Conservation (phyloP, 176 grass and related monocot genomes). For the Hyparrhenia diplandra region DNA sequence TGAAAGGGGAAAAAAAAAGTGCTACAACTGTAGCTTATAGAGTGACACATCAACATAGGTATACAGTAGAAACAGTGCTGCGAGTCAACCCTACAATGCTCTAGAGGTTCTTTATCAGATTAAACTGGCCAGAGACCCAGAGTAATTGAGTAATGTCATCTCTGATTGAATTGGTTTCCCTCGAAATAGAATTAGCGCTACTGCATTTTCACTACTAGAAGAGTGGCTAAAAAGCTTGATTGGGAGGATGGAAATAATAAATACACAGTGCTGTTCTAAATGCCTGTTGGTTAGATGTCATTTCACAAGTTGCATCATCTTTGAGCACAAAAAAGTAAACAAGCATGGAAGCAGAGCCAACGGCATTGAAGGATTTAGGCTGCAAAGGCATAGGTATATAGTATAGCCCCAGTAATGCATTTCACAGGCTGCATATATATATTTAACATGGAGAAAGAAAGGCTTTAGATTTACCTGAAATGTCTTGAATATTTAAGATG, state of each 20-base stretch:
- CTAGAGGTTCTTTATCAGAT: conserved; percentile 22
- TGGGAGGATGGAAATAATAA: conserved; percentile 31
- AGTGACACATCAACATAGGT: not conserved
- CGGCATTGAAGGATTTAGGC: conserved; percentile 41
- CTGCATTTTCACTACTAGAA: not conserved
- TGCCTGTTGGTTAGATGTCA: conserved; percentile 45
- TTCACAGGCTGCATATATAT: conserved; percentile 21
- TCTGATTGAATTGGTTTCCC: not conserved
- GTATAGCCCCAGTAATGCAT: not conserved
- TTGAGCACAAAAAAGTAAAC: conserved; percentile 15
- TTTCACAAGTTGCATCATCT: conserved; percentile 41
- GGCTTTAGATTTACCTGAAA: conserved; percentile 43
- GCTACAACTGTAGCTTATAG: not conserved
- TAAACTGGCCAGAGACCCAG: conserved; percentile 28
- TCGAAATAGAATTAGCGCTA: not conserved
- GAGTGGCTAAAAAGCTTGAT: not conserved
- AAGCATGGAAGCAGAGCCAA: conserved; percentile 29
- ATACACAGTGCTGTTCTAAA: conserved; percentile 34
- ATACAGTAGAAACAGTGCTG: not conserved
- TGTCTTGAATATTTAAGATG: conserved; percentile 27
- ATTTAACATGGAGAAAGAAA: conserved; percentile 14
- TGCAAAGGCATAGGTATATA: not conserved
- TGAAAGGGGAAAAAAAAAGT: not conserved
- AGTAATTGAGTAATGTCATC: not conserved
- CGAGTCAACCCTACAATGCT: conserved; percentile 21